Evolutionary conservation across 306 rosid species (phyloP).

Genomic region (Gillenia trifoliata): DNA sequence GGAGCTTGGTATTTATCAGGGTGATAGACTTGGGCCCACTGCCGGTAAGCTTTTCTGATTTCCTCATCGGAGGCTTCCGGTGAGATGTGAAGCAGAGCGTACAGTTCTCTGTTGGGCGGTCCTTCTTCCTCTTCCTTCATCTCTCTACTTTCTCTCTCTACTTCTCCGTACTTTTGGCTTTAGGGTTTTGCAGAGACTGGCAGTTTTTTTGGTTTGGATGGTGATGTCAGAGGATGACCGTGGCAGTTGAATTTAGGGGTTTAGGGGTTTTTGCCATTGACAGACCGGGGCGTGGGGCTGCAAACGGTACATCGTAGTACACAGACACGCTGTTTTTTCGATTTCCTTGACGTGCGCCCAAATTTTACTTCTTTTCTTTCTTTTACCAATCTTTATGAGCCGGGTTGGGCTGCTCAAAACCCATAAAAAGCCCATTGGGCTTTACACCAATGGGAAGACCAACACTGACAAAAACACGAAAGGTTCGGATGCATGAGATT

Average conservation of each 20-base stretch:
- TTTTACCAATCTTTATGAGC: background rate
- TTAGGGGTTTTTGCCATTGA: conserved; percentile 13
- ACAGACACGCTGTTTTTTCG: background rate
- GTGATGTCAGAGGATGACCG: background rate
- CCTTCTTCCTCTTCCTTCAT: conserved; percentile 54
- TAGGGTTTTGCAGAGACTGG: background rate
- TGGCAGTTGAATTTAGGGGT: conserved; percentile 9
- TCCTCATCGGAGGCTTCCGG: conserved; percentile 97
- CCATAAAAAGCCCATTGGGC: background rate
- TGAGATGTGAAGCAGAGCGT: conserved; percentile 76
- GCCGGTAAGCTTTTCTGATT: conserved; percentile 92
- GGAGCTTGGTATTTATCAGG: conserved; percentile 92
- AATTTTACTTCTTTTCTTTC: background rate
- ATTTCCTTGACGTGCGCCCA: background rate
- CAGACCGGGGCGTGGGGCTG: too few species aligned
- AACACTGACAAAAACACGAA: too few species aligned
- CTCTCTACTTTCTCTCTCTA: conserved; percentile 2
- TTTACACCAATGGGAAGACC: background rate
- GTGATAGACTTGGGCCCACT: conserved; percentile 95
- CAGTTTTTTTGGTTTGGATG: background rate
- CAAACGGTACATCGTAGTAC: background rate
- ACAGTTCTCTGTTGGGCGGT: conserved; percentile 65
- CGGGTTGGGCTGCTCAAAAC: background rate
- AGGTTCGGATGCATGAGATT: too few species aligned
- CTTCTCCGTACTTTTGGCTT: background rate